Percentiles rank a stretch among this genome's conserved stretches.
Conservation (phyloP, 1,284 basidiomycete species). For the Singerocomus inundabilis region DNA sequence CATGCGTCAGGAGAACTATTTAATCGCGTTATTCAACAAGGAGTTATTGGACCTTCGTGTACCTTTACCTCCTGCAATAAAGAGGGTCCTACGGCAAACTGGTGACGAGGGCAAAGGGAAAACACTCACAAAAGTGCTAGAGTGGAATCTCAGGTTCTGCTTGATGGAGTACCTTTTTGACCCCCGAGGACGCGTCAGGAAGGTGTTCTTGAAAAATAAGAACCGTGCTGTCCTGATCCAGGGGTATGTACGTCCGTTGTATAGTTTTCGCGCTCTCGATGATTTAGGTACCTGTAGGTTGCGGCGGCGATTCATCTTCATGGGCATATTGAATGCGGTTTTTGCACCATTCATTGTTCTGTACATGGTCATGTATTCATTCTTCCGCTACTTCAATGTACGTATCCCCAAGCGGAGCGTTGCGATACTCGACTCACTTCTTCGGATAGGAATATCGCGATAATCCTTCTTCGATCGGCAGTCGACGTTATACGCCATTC, state of each 20-base stretch:
- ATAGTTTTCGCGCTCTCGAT: neutral
- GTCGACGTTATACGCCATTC: constrained; percentile 89
- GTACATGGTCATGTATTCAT: constrained; percentile 97
- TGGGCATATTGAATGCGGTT: constrained; percentile 92
- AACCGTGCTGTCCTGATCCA: constrained; percentile 78
- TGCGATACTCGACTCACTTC: neutral
- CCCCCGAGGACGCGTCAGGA: constrained; percentile 79
- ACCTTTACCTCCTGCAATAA: constrained; percentile 64
- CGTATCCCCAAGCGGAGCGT: constrained; percentile 23
- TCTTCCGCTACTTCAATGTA: constrained; percentile 99
- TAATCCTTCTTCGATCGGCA: constrained; percentile 92
- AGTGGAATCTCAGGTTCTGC: constrained; percentile 96
- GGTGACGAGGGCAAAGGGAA: constrained; percentile 64
- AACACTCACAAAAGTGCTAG: constrained; percentile 84
- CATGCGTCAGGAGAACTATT: constrained; percentile 96
- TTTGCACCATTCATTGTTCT: constrained; percentile 97
- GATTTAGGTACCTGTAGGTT: constrained; percentile 49
- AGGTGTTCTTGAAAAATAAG: constrained; percentile 85
- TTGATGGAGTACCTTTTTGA: constrained; percentile 95
- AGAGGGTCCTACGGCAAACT: constrained; percentile 44
- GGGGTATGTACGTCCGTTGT: constrained; percentile 54
- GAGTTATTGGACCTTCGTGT: constrained; percentile 87
- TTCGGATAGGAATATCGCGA: constrained; percentile 91
- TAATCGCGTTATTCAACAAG: constrained; percentile 97
- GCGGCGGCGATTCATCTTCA: constrained; percentile 86